Evolutionary conservation across 495 filamentous ascomycete species (phyloP).

Genomic region (Tuber brumale): DNA sequence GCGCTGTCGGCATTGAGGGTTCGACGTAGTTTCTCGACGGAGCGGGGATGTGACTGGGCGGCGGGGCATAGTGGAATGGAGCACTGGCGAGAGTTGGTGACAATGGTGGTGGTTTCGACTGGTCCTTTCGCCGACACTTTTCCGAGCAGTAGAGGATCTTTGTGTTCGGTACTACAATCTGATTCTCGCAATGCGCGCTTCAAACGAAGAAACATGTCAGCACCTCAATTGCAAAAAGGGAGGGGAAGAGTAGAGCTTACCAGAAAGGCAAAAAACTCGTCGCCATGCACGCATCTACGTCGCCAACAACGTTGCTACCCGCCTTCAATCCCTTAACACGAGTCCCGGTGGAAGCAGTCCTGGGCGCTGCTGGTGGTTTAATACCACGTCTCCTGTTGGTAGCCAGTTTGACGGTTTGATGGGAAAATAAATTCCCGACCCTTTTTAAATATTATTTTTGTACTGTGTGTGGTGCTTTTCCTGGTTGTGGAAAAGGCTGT

Average conservation of each 20-base stretch:
- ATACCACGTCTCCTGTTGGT: constrained; percentile 41
- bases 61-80: constrained; percentile 15
- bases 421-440: constrained; percentile 14
- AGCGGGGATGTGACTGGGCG: constrained; percentile 21
- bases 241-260: constrained; percentile 25
- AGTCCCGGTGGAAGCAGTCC: constrained; percentile 27
- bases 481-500: constrained; percentile 1
- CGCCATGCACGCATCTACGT: constrained; percentile 39
- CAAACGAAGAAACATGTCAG: constrained; percentile 13
- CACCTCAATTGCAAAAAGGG: constrained; percentile 19
- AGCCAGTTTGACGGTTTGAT: constrained; percentile 39
- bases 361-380: constrained; percentile 40
- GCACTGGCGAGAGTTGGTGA: constrained; percentile 5
- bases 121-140: constrained; percentile 40
- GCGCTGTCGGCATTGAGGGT: constrained; percentile 40
- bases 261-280: constrained; percentile 42
- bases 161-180: constrained; percentile 63
- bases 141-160: constrained; percentile 46
- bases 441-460: neutral
- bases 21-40: constrained; percentile 39
- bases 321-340: constrained; percentile 30
- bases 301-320: constrained; percentile 26
- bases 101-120: constrained; percentile 37
- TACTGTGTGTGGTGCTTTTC: neutral
- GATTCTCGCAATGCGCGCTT: constrained; percentile 67